Evolutionary conservation across 2,329 filamentous ascomycete genomes (phyloP).

Genomic region (Talaromyces amestolkiae): DNA sequence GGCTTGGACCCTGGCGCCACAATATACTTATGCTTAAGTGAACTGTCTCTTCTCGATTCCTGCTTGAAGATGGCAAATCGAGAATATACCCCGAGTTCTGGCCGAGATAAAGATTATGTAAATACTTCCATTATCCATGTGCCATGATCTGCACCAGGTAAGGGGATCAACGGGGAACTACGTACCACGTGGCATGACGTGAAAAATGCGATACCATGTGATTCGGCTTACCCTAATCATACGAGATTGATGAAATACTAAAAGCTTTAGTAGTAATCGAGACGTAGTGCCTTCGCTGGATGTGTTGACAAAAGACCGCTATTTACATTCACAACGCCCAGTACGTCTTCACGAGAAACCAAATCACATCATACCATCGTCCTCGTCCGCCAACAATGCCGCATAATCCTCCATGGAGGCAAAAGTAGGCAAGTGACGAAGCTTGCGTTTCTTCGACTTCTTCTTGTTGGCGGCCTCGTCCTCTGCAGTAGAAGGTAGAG

Average conservation of each 20-base stretch:
- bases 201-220: neutral
- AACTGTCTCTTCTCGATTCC: neutral
- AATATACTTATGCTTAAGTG: neutral
- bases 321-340: constrained; percentile 12
- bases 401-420: constrained; percentile 93
- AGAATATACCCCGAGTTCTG: neutral
- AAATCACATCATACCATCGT: constrained; percentile 44
- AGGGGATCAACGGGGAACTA: neutral
- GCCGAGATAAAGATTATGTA: neutral
- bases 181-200: neutral
- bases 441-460: constrained; percentile 69
- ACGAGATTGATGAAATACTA: neutral
- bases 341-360: neutral
- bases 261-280: neutral
- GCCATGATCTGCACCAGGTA: neutral
- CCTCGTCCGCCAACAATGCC: constrained; percentile 72
- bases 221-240: neutral
- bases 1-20: neutral
- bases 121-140: neutral
- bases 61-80: neutral
- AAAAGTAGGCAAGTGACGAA: constrained; percentile 88
- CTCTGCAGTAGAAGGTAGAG: constrained; percentile 29
- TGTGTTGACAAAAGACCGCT: neutral
- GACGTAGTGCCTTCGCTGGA: too few relatives aligned
- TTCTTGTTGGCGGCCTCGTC: constrained; percentile 38